These are phyloP conservation scores for Alternaria angustiovoidea DNA, from an alignment of 2,329 filamentous ascomycete genomes.

Conservation along the genomic window DNA sequence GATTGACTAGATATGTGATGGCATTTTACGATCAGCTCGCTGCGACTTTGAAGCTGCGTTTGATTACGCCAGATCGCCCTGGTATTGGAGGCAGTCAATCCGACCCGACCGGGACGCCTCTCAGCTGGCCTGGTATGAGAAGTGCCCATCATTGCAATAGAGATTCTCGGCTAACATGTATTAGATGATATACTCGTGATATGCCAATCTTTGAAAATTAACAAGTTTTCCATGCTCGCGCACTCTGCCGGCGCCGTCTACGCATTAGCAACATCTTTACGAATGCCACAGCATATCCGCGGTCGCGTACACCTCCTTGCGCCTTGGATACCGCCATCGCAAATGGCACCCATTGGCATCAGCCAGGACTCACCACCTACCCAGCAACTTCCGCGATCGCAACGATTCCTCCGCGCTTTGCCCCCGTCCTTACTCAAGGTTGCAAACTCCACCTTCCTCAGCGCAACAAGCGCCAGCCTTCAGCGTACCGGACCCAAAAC, in stretches of 20 bases:
- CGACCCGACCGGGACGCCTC: conserved; percentile 83
- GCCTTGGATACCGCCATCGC: conserved; percentile 92
- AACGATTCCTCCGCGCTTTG: conserved; percentile 87
- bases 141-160: conserved; percentile 29
- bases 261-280: conserved; percentile 89
- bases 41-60: conserved; percentile 81
- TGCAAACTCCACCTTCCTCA: conserved; percentile 95
- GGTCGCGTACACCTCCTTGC: conserved; percentile 93
- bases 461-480: conserved; percentile 85
- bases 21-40: conserved; percentile 98
- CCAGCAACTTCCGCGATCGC: conserved; percentile 87
- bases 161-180: conserved; percentile 48
- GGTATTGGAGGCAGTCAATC: conserved; percentile 92
- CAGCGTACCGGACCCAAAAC: conserved; percentile 62
- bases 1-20: conserved; percentile 91
- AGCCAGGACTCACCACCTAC: conserved; percentile 78
- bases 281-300: conserved; percentile 94
- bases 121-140: conserved; percentile 87
- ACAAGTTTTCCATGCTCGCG: conserved; percentile 93
- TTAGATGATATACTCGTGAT: conserved; percentile 87
- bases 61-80: conserved; percentile 93
- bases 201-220: conserved; percentile 89
- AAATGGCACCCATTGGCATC: conserved; percentile 61
- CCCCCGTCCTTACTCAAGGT: conserved; percentile 92
- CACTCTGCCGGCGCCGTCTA: conserved; percentile 99